Percentiles rank a stretch among this genome's conserved stretches.
Conservation (phyloP, 2,329 filamentous ascomycete genomes). For the Ilyonectria destructans region DNA sequence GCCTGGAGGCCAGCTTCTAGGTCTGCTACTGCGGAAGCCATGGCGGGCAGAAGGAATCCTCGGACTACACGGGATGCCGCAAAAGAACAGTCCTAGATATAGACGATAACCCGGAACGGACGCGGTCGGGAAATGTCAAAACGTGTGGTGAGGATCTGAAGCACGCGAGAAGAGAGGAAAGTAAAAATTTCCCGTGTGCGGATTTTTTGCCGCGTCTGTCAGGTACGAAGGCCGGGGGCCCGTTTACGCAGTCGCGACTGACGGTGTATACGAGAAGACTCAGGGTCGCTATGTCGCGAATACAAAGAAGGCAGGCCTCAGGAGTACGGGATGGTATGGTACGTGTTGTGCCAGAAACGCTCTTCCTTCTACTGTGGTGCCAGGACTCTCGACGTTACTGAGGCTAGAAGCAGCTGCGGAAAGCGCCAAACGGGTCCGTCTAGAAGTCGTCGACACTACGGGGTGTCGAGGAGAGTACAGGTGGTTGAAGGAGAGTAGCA, state of each 20-base stretch:
- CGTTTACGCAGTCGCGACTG: conserved; percentile 50
- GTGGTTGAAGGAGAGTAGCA: conserved; percentile 28
- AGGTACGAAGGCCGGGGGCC: conserved; percentile 45
- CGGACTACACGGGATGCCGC: conserved; percentile 44
- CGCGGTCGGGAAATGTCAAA: conserved; percentile 34
- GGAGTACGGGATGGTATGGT: conserved; percentile 46
- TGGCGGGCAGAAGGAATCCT: conserved; percentile 53
- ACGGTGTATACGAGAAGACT: conserved; percentile 46
- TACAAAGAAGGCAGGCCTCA: conserved; percentile 49
- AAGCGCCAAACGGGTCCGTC: conserved; percentile 34
- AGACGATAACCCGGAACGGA: conserved; percentile 26
- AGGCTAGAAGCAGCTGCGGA: conserved; percentile 39
- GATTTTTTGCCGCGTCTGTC: conserved; percentile 40
- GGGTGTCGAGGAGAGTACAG: conserved; percentile 36
- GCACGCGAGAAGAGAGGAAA: conserved; percentile 38
- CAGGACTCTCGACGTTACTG: conserved; percentile 47
- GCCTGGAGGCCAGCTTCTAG: conserved; percentile 92
- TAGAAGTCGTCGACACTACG: conserved; percentile 39
- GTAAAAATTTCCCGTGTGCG: conserved; percentile 26
- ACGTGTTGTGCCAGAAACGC: conserved; percentile 45
- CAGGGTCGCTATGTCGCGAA: conserved; percentile 35
- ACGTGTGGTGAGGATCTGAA: conserved; percentile 35
- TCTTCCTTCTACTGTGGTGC: conserved; percentile 51
- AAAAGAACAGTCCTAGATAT: conserved; percentile 33
- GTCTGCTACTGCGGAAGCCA: conserved; percentile 91